Evolutionary conservation across 176 grass and related monocot species (phyloP), one percentile per base, ranked within the genome.

Genomic region (Coix lacrymajobi): DNA sequence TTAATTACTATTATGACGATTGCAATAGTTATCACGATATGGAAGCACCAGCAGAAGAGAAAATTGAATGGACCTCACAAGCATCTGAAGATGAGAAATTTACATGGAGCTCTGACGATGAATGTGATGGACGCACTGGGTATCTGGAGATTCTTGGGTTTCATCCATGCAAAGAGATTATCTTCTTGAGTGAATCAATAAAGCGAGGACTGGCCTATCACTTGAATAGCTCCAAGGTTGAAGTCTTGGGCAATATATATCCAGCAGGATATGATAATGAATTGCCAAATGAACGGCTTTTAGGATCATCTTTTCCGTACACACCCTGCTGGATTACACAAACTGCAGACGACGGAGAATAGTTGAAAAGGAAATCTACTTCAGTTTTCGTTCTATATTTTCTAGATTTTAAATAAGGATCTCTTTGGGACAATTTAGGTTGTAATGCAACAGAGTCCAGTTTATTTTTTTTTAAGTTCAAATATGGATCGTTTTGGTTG

Each of bases 161-260:
- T 73, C 69, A 83, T 63, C 80, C 56, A 3, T 83, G 48, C 3
- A 49, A 75, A 64, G 58, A 49, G n/a, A 51, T 63, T 34, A 24
- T 64, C 25, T 83, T 73, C 13, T 36, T 75, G 31, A 13, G 8
- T 12, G 15, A 65, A 36, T 73, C 19, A 4, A 4, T 51, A 7
- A 37, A 0, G 0, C 36, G 69, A 15, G 70, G 29, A 28, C 7
- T 51, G 13, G 22, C 57, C 20, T 82, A 73, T 62, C 68, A 82
- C n/a, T 61, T 24, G 11, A 73, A 33, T 15, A 73, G 38, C 26
- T 57, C 48, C 1, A 57, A 40, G 8, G 14, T 70, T 26, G 4
- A 81, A 81, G 9, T 28, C 14, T 8, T 70, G 0, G 79, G 79
- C 1, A 71, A 43, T 52, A 14, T 71, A 19, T 71, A n/a, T 12